Evolutionary conservation across 2,329 filamentous ascomycete genomes (phyloP), one percentile per base, ranked within the genome.

Genomic region (Emergomyces pasteurianus): DNA sequence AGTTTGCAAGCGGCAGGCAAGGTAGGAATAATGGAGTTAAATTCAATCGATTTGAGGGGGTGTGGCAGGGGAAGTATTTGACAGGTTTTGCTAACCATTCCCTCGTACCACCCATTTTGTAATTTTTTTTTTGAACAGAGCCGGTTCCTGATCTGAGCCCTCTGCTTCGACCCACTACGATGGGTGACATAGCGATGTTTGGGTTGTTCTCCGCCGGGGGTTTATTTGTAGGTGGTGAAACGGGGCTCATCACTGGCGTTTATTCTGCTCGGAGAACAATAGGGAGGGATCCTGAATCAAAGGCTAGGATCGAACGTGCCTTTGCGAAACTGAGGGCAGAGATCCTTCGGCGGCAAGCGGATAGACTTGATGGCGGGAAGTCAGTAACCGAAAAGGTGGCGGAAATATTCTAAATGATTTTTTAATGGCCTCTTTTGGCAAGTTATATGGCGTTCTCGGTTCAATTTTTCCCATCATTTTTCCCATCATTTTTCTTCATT

Each of bases 311-410:
- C 60, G 83, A 87, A 72, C 79, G 72, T 58, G 86, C 86, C 0
- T 88, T 86, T 63, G 77, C 81, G 65, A 79, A 77, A 60, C 87
- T 87, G 70, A 80, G 80, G 61, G 83, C 82, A 0, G 86, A 88
- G 73, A 78, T 82, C n/a, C 69, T 88, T 67, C 79, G 82, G 66
- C 79, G 77, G 63, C 79, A 88, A 73, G 80, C 85, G 10, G 75
- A 82, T 65, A 67, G 73, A 31, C 65, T 88, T 62, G 84, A 87
- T 63, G 72, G 70, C 0, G 71, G 69, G 1, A 65, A 70, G 36
- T 43, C 54, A 5, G 23, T 43, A 10, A 18, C 54, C 2, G 54
- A 57, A 14, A 57, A 57, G 40, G 7, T 57, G 26, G 14, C 54
- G 6, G 54, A 57, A 8, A 21, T 57, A 43, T 57, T 57, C 14